Conservation (phyloP, 345 rosid species). For the Euphorbia peplus region DNA sequence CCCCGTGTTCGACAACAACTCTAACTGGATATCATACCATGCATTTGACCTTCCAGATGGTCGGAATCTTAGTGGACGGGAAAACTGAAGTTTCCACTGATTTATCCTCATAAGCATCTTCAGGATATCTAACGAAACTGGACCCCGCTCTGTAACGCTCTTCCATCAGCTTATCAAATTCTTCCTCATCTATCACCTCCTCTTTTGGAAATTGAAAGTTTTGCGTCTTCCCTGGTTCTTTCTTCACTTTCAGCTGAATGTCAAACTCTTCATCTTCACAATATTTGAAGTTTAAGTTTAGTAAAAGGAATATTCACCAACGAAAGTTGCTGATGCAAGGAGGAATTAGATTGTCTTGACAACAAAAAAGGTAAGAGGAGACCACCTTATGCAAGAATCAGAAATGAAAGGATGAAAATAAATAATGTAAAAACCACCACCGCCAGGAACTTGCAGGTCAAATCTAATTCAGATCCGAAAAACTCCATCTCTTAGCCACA, state of each 20-base stretch:
- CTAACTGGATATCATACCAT: slow-evolving; percentile 41
- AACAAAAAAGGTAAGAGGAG: neutral
- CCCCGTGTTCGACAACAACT: neutral
- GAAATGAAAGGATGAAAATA: neutral
- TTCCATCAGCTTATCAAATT: slow-evolving; percentile 80
- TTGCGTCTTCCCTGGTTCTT: slow-evolving; percentile 34
- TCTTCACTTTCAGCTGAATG: slow-evolving; percentile 38
- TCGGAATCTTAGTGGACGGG: slow-evolving; percentile 58
- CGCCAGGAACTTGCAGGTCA: neutral
- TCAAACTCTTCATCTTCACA: slow-evolving; percentile 49
- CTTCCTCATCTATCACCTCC: slow-evolving; percentile 74
- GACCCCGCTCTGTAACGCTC: slow-evolving; percentile 62
- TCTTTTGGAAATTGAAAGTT: slow-evolving; percentile 65
- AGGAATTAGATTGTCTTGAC: neutral
- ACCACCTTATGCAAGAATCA: neutral
- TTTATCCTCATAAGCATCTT: slow-evolving; percentile 54
- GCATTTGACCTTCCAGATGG: slow-evolving; percentile 91
- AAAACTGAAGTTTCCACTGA: slow-evolving; percentile 46
- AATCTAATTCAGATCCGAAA: neutral
- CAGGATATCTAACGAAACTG: slow-evolving; percentile 48
- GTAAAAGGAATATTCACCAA: slow-evolving; percentile 1
- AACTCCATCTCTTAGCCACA: neutral
- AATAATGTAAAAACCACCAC: neutral
- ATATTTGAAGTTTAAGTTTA: neutral
- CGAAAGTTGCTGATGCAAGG: neutral